These are phyloP conservation scores for Eucalyptus dawsonii DNA, from an alignment of 345 rosid species.

Conservation along the genomic window DNA sequence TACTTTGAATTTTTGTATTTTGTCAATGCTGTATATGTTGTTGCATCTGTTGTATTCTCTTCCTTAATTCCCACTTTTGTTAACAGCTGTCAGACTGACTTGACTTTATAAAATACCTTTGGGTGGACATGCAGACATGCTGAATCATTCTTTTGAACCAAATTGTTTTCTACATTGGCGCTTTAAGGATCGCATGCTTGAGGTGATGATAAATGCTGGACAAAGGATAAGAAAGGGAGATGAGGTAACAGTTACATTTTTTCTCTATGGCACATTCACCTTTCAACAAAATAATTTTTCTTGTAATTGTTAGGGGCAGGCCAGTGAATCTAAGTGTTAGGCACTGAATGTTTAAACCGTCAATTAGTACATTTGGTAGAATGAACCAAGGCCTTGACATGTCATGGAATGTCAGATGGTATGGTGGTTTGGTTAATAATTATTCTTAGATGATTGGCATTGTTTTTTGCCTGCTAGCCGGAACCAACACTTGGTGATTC, in stretches of 20 bases:
- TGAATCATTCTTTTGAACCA: constrained; percentile 81
- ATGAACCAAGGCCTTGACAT: neutral
- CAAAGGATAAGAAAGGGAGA: constrained; percentile 70
- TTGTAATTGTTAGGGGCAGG: neutral
- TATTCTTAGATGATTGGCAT: neutral
- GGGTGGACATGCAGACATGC: constrained; percentile 55
- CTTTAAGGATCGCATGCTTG: constrained; percentile 90
- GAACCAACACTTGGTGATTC: neutral
- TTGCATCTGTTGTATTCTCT: neutral
- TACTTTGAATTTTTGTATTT: neutral
- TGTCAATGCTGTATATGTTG: neutral
- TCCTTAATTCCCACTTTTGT: neutral
- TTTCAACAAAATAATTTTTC: neutral
- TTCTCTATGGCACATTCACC: neutral
- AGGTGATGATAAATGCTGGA: constrained; percentile 95
- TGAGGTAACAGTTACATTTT: constrained; percentile 36
- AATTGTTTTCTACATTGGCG: constrained; percentile 96
- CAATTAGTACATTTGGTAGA: neutral
- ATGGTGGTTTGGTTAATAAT: neutral
- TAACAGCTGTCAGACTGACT: neutral
- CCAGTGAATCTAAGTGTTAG: neutral
- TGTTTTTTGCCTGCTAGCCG: neutral
- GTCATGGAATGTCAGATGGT: neutral
- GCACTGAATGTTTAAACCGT: neutral
- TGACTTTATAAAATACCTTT: neutral